Conservation (phyloP, 2,329 filamentous ascomycete genomes). For the Phyllosticta capitalensis region DNA sequence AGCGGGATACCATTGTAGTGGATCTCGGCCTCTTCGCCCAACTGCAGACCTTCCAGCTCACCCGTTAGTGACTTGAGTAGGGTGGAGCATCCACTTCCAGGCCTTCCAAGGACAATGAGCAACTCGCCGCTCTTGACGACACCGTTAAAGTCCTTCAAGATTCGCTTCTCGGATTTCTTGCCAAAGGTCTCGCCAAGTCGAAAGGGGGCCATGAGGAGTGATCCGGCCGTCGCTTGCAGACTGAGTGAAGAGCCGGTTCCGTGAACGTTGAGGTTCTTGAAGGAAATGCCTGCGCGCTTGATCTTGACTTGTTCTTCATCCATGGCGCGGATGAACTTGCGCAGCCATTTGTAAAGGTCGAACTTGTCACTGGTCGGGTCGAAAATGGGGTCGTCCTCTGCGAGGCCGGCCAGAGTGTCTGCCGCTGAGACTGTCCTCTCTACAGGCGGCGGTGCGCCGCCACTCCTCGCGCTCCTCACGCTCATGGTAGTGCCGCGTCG, state of each 20-base stretch:
- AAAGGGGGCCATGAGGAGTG: conserved; percentile 49
- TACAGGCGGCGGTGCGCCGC: not conserved
- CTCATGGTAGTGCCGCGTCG: not conserved
- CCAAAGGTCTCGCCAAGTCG: conserved; percentile 48
- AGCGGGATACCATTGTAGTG: conserved; percentile 46
- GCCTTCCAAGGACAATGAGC: conserved; percentile 38
- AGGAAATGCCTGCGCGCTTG: conserved; percentile 51
- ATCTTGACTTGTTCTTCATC: conserved; percentile 47
- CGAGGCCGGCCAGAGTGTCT: conserved; percentile 27
- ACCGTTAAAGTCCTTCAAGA: conserved; percentile 46
- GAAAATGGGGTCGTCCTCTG: conserved; percentile 44
- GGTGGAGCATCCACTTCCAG: conserved; percentile 53
- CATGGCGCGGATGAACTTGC: conserved; percentile 40
- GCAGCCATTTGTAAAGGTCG: conserved; percentile 44
- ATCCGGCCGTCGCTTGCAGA: conserved; percentile 57
- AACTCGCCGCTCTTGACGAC: conserved; percentile 42
- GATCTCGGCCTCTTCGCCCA: conserved; percentile 43
- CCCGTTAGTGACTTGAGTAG: conserved; percentile 53
- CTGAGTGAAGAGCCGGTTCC: conserved; percentile 59
- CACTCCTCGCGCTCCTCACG: not conserved
- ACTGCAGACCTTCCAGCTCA: conserved; percentile 48
- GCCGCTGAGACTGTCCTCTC: conserved; percentile 15
- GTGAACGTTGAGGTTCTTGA: conserved; percentile 55
- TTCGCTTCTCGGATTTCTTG: conserved; percentile 43
- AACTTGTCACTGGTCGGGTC: conserved; percentile 45